Evolutionary conservation across 2,329 filamentous ascomycete genomes (phyloP).

Genomic region (Ambrosiella cleistominuta): DNA sequence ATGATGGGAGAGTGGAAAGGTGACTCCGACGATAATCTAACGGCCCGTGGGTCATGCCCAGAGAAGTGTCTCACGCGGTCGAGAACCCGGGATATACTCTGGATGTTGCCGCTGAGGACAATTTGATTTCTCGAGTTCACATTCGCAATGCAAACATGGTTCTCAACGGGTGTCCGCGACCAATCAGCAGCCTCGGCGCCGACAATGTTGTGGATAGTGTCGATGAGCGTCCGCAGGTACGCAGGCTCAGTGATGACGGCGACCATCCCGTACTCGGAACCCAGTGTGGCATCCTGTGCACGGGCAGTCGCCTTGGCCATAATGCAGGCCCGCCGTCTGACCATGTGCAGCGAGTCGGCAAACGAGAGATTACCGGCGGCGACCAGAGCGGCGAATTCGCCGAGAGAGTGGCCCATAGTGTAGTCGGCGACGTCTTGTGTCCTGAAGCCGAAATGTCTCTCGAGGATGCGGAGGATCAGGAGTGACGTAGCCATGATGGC

Average conservation of each 20-base stretch:
- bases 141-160: slow-evolving; percentile 75
- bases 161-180: slow-evolving; percentile 46
- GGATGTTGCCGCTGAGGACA: slow-evolving; percentile 74
- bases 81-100: slow-evolving; percentile 62
- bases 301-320: slow-evolving; percentile 62
- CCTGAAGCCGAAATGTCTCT: slow-evolving; percentile 67
- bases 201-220: slow-evolving; percentile 45
- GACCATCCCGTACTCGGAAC: slow-evolving; percentile 76
- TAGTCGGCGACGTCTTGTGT: slow-evolving; percentile 57
- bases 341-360: slow-evolving; percentile 58
- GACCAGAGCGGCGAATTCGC: slow-evolving; percentile 82
- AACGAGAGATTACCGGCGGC: slow-evolving; percentile 67
- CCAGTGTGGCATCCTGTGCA: slow-evolving; percentile 49
- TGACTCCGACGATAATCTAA: slow-evolving; percentile 69
- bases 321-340: slow-evolving; percentile 59
- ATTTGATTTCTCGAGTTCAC: slow-evolving; percentile 95
- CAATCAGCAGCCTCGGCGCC: slow-evolving; percentile 33
- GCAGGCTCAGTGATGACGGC: slow-evolving; percentile 75
- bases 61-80: slow-evolving; percentile 77
- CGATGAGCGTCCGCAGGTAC: slow-evolving; percentile 51
- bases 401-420: slow-evolving; percentile 75
- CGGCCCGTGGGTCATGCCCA: slow-evolving; percentile 77
- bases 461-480: slow-evolving; percentile 72
- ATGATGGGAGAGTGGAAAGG: slow-evolving; percentile 89
- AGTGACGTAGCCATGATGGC: slow-evolving; percentile 93